phyloP scores from a whole-genome alignment of 306 rosid species.

The Cotoneaster glaucophyllus region DNA sequence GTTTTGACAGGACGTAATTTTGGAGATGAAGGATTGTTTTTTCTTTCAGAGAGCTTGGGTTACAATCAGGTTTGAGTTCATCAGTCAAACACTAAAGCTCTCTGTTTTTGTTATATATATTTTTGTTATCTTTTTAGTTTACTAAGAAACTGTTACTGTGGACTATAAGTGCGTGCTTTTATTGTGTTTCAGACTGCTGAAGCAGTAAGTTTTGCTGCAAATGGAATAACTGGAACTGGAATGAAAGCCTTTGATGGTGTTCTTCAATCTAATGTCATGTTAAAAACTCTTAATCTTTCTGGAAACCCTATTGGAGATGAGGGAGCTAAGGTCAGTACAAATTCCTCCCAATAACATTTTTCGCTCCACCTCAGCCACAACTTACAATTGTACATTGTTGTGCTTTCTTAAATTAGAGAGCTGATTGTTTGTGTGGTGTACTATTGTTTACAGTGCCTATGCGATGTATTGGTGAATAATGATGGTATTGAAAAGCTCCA shows the following conservation, averaged over 20 bases:
- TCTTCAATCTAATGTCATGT: constrained; percentile 80
- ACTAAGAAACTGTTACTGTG: neutral
- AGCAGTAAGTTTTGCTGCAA: constrained; percentile 92
- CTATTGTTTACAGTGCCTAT: constrained; percentile 59
- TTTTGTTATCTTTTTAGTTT: neutral
- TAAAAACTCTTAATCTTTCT: constrained; percentile 85
- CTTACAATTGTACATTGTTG: neutral
- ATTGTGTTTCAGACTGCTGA: constrained; percentile 61
- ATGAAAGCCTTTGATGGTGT: constrained; percentile 90
- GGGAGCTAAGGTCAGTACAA: constrained; percentile 68
- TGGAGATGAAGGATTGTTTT: constrained; percentile 90
- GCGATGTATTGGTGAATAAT: constrained; percentile 68
- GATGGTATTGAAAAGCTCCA: constrained; percentile 74
- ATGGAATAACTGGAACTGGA: constrained; percentile 92
- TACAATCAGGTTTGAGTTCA: constrained; percentile 61
- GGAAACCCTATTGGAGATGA: constrained; percentile 96
- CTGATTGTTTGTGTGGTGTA: constrained; percentile 11
- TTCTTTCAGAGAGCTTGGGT: constrained; percentile 86
- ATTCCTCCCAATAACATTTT: neutral
- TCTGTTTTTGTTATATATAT: constrained; percentile 7
- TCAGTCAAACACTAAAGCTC: constrained; percentile 7
- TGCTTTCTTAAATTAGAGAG: constrained; percentile 6
- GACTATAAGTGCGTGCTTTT: neutral
- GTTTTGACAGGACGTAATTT: constrained; percentile 70
- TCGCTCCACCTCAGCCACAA: neutral